Conservation (phyloP, 1,284 basidiomycete genomes). For the Termitomyces sp. region DNA sequence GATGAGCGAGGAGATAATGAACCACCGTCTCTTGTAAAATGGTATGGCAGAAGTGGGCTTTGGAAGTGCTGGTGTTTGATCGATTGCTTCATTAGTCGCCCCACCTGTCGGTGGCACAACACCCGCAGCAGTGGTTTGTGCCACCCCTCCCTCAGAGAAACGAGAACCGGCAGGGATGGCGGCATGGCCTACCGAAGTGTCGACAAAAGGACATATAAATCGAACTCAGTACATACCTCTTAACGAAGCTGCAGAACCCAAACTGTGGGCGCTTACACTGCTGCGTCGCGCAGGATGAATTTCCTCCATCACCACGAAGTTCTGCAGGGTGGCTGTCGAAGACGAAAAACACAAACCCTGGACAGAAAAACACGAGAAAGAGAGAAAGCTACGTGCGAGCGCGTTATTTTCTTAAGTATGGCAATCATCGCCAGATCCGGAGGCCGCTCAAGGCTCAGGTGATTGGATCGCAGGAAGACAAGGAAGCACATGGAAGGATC, state of each 20-base stretch:
- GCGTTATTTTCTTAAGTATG: slow-evolving; percentile 13
- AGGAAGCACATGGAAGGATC: slow-evolving; percentile 20
- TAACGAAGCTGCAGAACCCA: slow-evolving; percentile 34
- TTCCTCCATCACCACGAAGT: slow-evolving; percentile 36
- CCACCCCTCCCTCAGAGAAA: slow-evolving; percentile 21
- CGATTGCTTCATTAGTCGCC: slow-evolving; percentile 1
- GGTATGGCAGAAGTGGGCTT: slow-evolving; percentile 20
- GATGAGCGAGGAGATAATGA: slow-evolving; percentile 43
- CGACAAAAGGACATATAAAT: not conserved
- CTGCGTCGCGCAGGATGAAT: slow-evolving; percentile 27
- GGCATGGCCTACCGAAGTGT: slow-evolving; percentile 31
- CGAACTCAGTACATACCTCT: slow-evolving; percentile 26
- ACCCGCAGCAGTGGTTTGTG: slow-evolving; percentile 27
- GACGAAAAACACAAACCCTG: slow-evolving; percentile 10
- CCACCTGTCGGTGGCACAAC: slow-evolving; percentile 12
- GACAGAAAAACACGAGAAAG: slow-evolving; percentile 16
- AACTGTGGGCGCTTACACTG: slow-evolving; percentile 29
- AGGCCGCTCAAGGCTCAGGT: not conserved
- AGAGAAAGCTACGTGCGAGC: slow-evolving; percentile 1
- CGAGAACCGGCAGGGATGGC: slow-evolving; percentile 31
- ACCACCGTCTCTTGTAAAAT: slow-evolving; percentile 36
- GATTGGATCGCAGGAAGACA: slow-evolving; percentile 18
- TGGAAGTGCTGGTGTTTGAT: slow-evolving; percentile 14
- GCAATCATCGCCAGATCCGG: slow-evolving; percentile 10
- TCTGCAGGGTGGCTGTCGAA: slow-evolving; percentile 9